Conservation (phyloP, 2,329 filamentous ascomycete genomes). For the Alternaria brassicae region DNA sequence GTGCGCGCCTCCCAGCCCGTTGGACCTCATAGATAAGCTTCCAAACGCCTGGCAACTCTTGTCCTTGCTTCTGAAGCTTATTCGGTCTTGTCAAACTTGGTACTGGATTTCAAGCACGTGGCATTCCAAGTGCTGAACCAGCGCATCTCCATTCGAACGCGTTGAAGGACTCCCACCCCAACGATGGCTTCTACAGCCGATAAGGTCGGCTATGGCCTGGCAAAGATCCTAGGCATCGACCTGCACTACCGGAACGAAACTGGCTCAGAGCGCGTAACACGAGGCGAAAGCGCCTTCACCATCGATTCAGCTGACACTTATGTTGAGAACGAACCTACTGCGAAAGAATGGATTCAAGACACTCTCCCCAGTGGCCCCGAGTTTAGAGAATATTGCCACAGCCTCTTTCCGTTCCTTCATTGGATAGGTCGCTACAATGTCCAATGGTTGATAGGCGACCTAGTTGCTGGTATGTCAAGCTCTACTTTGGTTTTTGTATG, state of each 20-base stretch:
- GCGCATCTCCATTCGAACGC: slow-evolving; percentile 8
- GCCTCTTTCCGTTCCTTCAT: slow-evolving; percentile 84
- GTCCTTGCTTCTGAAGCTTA: slow-evolving; percentile 35
- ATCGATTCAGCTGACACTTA: slow-evolving; percentile 75
- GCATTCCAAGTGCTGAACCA: slow-evolving; percentile 15
- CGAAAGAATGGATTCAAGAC: slow-evolving; percentile 72
- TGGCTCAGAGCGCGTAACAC: slow-evolving; percentile 67
- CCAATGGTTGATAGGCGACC: slow-evolving; percentile 86
- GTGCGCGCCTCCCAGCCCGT: slow-evolving; percentile 18
- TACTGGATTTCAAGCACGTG: slow-evolving; percentile 21
- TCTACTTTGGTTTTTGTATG: neutral
- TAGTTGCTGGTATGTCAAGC: slow-evolving; percentile 76
- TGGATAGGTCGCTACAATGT: slow-evolving; percentile 91
- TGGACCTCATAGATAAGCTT: slow-evolving; percentile 34
- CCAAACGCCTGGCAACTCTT: slow-evolving; percentile 35
- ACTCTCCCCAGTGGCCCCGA: slow-evolving; percentile 66
- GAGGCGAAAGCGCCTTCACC: slow-evolving; percentile 82
- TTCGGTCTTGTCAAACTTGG: slow-evolving; percentile 29
- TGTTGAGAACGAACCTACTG: slow-evolving; percentile 80
- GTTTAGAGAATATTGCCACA: slow-evolving; percentile 67
- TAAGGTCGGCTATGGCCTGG: slow-evolving; percentile 74
- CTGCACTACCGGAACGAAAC: slow-evolving; percentile 70
- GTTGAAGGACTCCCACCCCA: neutral
- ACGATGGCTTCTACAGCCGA: slow-evolving; percentile 49
- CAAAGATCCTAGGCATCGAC: slow-evolving; percentile 84